Conservation (phyloP, 495 filamentous ascomycete species). For the Aspergillus carlsbadensis region DNA sequence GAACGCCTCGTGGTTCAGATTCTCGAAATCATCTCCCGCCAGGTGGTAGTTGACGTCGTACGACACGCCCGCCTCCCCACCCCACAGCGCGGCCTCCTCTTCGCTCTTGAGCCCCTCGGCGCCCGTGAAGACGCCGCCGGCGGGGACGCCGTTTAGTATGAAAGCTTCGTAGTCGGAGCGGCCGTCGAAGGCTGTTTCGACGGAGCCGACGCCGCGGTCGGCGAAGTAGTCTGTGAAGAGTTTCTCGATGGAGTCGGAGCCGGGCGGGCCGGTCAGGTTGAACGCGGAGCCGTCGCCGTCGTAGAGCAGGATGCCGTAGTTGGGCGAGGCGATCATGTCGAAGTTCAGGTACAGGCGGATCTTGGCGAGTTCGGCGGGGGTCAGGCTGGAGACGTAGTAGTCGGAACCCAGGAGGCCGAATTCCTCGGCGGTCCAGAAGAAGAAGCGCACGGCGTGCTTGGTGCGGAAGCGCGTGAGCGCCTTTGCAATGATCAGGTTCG, state of each 20-base stretch:
- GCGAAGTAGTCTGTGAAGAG: conserved; percentile 62
- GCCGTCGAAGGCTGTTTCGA: conserved; percentile 58
- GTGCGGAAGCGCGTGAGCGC: conserved; percentile 56
- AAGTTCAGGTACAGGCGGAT: conserved; percentile 72
- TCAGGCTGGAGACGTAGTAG: conserved; percentile 54
- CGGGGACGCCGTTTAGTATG: conserved; percentile 59
- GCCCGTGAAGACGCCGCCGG: conserved; percentile 67
- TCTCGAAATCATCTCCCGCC: conserved; percentile 55
- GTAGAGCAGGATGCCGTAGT: conserved; percentile 67
- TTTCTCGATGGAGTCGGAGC: conserved; percentile 61
- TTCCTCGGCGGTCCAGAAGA: conserved; percentile 69
- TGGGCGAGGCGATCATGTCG: conserved; percentile 76
- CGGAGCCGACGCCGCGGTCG: conserved; percentile 36
- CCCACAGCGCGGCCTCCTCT: conserved; percentile 55
- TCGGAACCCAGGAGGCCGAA: conserved; percentile 63
- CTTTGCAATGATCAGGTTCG: conserved; percentile 60
- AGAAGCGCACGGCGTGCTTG: conserved; percentile 68
- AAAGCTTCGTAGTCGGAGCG: conserved; percentile 72
- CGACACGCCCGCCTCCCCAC: conserved; percentile 57
- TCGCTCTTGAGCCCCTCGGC: conserved; percentile 66
- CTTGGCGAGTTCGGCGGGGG: conserved; percentile 49
- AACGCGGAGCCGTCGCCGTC: conserved; percentile 67
- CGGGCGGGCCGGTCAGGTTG: conserved; percentile 60
- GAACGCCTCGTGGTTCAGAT: conserved; percentile 60
- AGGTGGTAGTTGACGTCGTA: conserved; percentile 66